phyloP scores from a whole-genome alignment of 805 yeast species.

The Hanseniaspora thailandica region DNA sequence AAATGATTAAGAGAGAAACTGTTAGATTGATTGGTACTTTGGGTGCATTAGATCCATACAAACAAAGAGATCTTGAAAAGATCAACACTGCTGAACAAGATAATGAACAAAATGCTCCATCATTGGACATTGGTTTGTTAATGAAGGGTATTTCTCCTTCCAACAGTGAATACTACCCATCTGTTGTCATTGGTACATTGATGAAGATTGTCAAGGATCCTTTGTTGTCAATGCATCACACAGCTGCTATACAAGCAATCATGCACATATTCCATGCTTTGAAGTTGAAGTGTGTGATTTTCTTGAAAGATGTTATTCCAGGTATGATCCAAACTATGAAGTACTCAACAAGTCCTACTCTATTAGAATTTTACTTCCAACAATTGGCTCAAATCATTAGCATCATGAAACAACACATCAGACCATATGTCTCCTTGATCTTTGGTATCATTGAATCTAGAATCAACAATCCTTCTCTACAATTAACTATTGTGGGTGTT shows the following conservation, averaged over 20 bases:
- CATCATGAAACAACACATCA: slow-evolving; percentile 79
- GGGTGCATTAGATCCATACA: slow-evolving; percentile 95
- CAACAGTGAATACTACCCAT: slow-evolving; percentile 84
- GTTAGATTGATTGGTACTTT: slow-evolving; percentile 81
- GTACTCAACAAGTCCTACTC: slow-evolving; percentile 53
- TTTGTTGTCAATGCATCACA: slow-evolving; percentile 75
- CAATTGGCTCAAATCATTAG: slow-evolving; percentile 69
- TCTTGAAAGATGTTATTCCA: slow-evolving; percentile 75
- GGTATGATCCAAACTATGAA: slow-evolving; percentile 79
- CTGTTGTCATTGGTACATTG: slow-evolving; percentile 79
- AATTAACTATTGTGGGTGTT: slow-evolving; percentile 65
- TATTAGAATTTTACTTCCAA: slow-evolving; percentile 79
- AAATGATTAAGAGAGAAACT: slow-evolving; percentile 69
- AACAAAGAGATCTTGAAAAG: slow-evolving; percentile 82
- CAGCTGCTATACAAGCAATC: slow-evolving; percentile 86
- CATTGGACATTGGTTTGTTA: slow-evolving; percentile 76
- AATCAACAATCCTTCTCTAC: slow-evolving; percentile 51
- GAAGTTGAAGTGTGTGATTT: slow-evolving; percentile 82
- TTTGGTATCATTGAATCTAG: slow-evolving; percentile 66
- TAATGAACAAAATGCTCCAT: slow-evolving; percentile 75
- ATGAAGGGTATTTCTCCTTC: slow-evolving; percentile 94
- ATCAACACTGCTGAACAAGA: slow-evolving; percentile 37
- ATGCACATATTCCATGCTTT: slow-evolving; percentile 81
- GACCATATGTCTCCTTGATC: slow-evolving; percentile 68
- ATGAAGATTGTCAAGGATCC: slow-evolving; percentile 77